A percentile compares a stretch with the other conserved stretches of the same genome.
Conservation (phyloP, 2,329 filamentous ascomycete genomes). For the Alternaria atra region DNA sequence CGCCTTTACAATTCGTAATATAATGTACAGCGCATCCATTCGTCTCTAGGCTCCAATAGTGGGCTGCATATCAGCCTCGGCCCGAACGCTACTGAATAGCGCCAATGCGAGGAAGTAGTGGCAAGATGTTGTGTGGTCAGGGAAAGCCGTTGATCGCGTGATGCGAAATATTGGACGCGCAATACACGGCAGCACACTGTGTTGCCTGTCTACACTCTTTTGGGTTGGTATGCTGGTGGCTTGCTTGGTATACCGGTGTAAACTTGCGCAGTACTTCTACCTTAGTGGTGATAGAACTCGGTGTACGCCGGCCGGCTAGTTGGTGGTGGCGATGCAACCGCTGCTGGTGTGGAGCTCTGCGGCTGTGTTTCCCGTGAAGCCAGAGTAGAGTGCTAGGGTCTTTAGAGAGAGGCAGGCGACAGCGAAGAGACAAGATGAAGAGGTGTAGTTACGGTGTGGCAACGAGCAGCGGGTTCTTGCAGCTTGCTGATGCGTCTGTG, state of each 20-base stretch:
- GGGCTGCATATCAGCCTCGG: not conserved
- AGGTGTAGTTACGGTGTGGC: conserved; percentile 11
- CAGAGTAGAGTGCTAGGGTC: not conserved
- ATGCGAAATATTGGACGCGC: conserved; percentile 12
- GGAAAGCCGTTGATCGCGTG: conserved; percentile 3
- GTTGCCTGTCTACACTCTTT: conserved; percentile 2
- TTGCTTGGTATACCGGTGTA: not conserved
- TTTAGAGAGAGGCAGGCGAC: not conserved
- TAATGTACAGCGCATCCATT: not conserved
- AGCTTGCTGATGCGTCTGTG: conserved; percentile 4
- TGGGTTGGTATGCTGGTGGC: not conserved
- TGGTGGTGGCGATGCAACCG: not conserved
- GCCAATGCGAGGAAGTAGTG: not conserved
- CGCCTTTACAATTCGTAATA: not conserved
- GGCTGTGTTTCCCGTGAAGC: not conserved
- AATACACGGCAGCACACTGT: conserved; percentile 11
- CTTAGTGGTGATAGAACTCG: not conserved
- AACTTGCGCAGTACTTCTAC: not conserved
- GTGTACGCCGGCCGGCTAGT: not conserved
- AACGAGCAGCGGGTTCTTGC: conserved; percentile 11
- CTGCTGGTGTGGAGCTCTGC: not conserved
- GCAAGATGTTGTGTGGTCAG: not conserved
- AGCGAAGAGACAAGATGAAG: not conserved
- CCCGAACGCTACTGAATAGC: not conserved
- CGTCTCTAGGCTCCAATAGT: not conserved